Conservation (phyloP, 306 rosid species). For the Cucumis melo region DNA sequence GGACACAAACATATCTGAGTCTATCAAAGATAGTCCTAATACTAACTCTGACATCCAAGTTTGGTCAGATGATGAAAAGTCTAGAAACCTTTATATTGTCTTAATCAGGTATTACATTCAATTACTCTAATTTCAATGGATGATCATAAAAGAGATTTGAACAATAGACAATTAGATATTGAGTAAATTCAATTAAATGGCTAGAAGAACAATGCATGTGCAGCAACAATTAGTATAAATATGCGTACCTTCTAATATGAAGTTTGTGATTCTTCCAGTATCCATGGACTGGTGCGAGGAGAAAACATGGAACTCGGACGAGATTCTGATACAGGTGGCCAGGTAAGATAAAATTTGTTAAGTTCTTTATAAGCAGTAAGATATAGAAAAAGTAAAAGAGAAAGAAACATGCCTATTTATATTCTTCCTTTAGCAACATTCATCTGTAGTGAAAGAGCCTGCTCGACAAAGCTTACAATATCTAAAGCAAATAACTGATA, state of each 20-base stretch:
- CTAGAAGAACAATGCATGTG: neutral
- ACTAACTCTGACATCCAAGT: conserved; percentile 38
- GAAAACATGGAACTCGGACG: conserved; percentile 85
- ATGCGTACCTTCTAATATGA: neutral
- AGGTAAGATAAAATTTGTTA: conserved; percentile 21
- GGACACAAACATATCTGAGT: conserved; percentile 18
- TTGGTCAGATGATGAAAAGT: conserved; percentile 39
- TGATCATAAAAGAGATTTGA: neutral
- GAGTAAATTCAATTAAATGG: neutral
- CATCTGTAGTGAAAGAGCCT: neutral
- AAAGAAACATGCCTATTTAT: neutral
- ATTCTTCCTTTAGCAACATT: neutral
- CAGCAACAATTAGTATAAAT: neutral
- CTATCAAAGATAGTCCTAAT: conserved; percentile 23
- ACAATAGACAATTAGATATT: neutral
- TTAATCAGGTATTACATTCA: conserved; percentile 36
- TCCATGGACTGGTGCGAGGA: conserved; percentile 77
- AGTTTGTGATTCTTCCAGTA: conserved; percentile 15
- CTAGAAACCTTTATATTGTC: conserved; percentile 54
- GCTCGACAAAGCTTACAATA: neutral
- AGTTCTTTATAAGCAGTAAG: neutral
- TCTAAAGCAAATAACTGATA: neutral
- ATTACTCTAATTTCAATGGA: neutral
- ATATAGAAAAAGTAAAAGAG: neutral
- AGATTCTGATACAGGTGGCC: conserved; percentile 86